Percentiles rank a stretch among this genome's conserved stretches.
Evolutionary conservation across 768 basidiomycete species (phyloP).

Genomic region (Boletus sp.): DNA sequence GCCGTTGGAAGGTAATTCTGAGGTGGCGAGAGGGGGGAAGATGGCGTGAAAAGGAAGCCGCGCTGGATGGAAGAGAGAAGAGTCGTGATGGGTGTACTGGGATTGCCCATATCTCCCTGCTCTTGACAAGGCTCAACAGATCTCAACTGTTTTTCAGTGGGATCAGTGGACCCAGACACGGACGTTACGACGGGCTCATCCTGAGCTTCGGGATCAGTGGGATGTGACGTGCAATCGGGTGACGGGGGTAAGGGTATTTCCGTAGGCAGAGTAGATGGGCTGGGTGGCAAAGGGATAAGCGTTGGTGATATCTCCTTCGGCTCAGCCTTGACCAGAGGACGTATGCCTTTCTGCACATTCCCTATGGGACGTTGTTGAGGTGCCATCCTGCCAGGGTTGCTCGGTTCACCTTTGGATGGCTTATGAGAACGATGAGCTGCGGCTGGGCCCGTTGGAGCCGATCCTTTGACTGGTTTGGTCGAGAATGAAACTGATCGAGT

Average conservation of each 20-base stretch:
- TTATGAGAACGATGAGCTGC: constrained; percentile 12
- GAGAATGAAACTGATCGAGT: constrained; percentile 4
- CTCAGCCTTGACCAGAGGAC: constrained; percentile 10
- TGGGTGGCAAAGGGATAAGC: constrained; percentile 18
- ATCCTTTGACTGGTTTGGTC: constrained; percentile 8
- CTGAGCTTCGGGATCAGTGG: neutral
- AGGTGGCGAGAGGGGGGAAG: constrained; percentile 60
- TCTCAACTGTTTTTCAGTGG: neutral
- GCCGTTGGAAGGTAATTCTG: constrained; percentile 37
- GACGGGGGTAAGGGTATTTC: constrained; percentile 23
- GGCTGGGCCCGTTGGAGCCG: neutral
- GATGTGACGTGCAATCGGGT: constrained; percentile 8
- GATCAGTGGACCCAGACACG: neutral
- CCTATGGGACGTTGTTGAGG: constrained; percentile 10
- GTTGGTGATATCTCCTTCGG: constrained; percentile 17
- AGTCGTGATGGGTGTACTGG: constrained; percentile 65
- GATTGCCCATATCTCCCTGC: constrained; percentile 4
- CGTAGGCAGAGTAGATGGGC: constrained; percentile 20
- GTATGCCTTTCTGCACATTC: constrained; percentile 9
- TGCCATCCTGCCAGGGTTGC: neutral
- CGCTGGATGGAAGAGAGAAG: constrained; percentile 61
- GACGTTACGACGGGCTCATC: neutral
- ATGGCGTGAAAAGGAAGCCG: constrained; percentile 66
- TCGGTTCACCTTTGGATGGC: constrained; percentile 7
- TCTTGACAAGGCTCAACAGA: constrained; percentile 2